Evolutionary conservation across 2,329 filamentous ascomycete species (phyloP), one percentile per base, ranked within the genome.

Genomic region (Claviceps capensis): DNA sequence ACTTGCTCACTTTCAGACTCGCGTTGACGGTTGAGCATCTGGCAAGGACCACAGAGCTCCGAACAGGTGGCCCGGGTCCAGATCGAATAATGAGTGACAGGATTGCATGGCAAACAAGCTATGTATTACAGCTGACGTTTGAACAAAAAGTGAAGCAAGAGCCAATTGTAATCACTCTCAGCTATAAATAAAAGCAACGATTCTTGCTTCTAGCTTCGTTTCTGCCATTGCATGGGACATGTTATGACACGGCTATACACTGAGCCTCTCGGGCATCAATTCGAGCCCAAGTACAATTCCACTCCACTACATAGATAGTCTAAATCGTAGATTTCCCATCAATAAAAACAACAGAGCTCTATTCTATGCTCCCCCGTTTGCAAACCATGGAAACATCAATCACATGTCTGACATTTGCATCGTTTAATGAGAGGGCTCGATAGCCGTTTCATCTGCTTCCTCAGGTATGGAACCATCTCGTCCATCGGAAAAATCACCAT

Each of bases 361-460:
- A 44, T 50, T 50, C 37, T 51, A 50, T 50, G 38, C 19, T 50
- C 48, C 14, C 48, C 44, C 26, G 47, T n/a, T 47, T 46, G n/a
- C 23, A 37, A 37, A 26, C 14, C 49, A 42, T 46, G 34, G 51
- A 49, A 52, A 50, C 41, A 49, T 49, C 22, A 26, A 45, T 34
- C 41, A 51, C 49, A 43, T 51, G 5, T 48, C 37, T 40, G 8
- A 40, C 49, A 48, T 53, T 34, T 38, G 13, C 47, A 46, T 49
- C 26, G 40, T 55, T 51, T 26, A 51, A 30, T 48, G 34, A 36
- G 43, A 49, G 17, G 50, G 38, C 36, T 56, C 55, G 26, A 51
- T 36, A 16, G 65, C 65, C 41, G 63, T 67, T 61, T 80, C 77
- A 52, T 77, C 76, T 48, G 72, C 74, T 53, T 76, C 76, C 53